phyloP scores from a whole-genome alignment of 129 eudicot genomes.

The Rutidosis leptorrhynchoides region DNA sequence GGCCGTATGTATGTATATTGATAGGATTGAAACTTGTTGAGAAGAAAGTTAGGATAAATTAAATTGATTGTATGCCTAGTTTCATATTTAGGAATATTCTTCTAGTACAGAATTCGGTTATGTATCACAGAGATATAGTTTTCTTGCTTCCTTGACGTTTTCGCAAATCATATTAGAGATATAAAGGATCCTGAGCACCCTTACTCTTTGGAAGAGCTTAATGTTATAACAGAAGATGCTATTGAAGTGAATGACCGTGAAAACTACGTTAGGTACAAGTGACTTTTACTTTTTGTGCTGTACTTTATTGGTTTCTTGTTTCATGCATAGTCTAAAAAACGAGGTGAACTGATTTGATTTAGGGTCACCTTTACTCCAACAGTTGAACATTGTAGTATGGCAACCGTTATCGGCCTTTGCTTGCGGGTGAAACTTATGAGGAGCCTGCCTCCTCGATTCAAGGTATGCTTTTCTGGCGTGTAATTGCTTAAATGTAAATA shows the following conservation, averaged over 20 bases:
- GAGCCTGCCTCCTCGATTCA: conserved; percentile 80
- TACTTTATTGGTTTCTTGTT: too few relatives aligned
- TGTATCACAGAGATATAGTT: too few relatives aligned
- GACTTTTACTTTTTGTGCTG: background rate
- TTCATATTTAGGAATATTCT: too few relatives aligned
- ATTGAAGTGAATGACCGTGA: conserved; percentile 86
- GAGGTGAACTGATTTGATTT: too few relatives aligned
- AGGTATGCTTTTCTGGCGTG: too few relatives aligned
- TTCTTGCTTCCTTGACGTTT: conserved; percentile 63
- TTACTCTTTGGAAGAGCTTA: conserved; percentile 85
- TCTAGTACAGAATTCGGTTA: too few relatives aligned
- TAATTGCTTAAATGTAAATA: too few relatives aligned
- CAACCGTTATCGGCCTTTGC: conserved; percentile 87
- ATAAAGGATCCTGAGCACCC: conserved; percentile 99
- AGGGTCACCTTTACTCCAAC: conserved; percentile 97
- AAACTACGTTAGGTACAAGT: conserved; percentile 49
- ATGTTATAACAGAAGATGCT: conserved; percentile 93
- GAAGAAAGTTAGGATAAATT: too few relatives aligned
- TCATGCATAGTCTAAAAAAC: too few relatives aligned
- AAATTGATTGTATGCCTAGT: too few relatives aligned
- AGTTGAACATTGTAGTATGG: conserved; percentile 98
- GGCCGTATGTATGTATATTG: too few relatives aligned
- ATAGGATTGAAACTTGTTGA: too few relatives aligned
- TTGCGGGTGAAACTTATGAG: conserved; percentile 96
- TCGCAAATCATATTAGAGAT: conserved; percentile 84